A percentile compares a stretch with the other conserved stretches of the same genome.
Conservation (phyloP, 331 rosid genomes). For the Cydonia oblonga region DNA sequence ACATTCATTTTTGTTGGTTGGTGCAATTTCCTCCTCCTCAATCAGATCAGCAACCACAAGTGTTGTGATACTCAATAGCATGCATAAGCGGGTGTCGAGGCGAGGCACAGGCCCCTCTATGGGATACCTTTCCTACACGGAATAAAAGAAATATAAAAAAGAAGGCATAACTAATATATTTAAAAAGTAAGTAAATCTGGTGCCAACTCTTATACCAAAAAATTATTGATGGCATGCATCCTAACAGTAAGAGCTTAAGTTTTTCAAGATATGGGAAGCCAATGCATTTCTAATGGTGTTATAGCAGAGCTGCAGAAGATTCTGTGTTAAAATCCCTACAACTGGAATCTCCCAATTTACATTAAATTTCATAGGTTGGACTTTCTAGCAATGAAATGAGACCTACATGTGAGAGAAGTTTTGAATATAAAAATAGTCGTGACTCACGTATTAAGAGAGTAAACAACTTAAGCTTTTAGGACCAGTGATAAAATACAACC, state of each 20-base stretch:
- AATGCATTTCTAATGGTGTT: neutral
- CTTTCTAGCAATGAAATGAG: neutral
- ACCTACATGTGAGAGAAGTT: neutral
- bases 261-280: neutral
- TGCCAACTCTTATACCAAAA: too few species aligned
- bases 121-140: constrained; percentile 70
- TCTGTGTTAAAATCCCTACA: neutral
- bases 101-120: constrained; percentile 97
- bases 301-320: neutral
- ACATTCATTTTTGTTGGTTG: constrained; percentile 34
- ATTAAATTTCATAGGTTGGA: neutral
- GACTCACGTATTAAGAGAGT: neutral
- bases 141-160: too few species aligned
- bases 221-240: too few species aligned
- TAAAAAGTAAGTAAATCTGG: too few species aligned
- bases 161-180: too few species aligned
- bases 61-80: constrained; percentile 67
- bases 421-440: neutral
- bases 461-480: neutral
- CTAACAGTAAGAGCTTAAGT: neutral
- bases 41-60: constrained; percentile 78
- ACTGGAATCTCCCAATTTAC: neutral
- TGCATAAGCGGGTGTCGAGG: constrained; percentile 86
- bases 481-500: neutral
- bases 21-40: constrained; percentile 65